phyloP scores from a whole-genome alignment of 441 rosid genomes.

The Corymbia calophylla region DNA sequence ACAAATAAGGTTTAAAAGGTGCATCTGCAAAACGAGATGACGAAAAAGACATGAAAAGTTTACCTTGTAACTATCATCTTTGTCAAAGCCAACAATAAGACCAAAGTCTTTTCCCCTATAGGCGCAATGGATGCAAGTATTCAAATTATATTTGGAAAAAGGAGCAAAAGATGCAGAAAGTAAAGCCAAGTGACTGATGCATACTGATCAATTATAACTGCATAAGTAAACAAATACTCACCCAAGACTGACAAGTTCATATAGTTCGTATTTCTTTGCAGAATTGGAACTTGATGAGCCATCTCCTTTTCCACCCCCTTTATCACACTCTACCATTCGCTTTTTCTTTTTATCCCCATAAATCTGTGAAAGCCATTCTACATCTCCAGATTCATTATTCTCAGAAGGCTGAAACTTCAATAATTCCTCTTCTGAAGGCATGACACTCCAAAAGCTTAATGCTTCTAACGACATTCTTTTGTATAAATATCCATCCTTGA shows the following conservation, averaged over 20 bases:
- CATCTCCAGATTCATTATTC: constrained; percentile 48
- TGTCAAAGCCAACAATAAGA: constrained; percentile 78
- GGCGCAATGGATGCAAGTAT: background rate
- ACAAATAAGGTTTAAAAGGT: constrained; percentile 6
- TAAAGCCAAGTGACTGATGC: constrained; percentile 1
- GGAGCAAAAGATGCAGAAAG: constrained; percentile 7
- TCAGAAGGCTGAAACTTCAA: constrained; percentile 69
- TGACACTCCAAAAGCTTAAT: constrained; percentile 53
- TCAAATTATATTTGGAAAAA: background rate
- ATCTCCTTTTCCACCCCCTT: constrained; percentile 73
- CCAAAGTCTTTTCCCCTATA: constrained; percentile 92
- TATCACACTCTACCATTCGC: constrained; percentile 25
- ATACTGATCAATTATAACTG: background rate
- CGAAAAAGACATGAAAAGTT: background rate
- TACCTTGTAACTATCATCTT: constrained; percentile 82
- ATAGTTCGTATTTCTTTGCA: constrained; percentile 40
- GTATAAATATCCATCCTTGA: constrained; percentile 80
- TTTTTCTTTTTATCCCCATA: constrained; percentile 75
- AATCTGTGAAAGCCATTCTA: constrained; percentile 84
- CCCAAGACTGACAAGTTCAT: constrained; percentile 77
- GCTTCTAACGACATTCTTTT: constrained; percentile 79
- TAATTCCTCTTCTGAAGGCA: constrained; percentile 72
- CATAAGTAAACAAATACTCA: constrained; percentile 22
- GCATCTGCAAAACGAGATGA: constrained; percentile 5
- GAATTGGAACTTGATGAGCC: constrained; percentile 40